Percentiles rank a stretch among this genome's conserved stretches.
phyloP scores from a whole-genome alignment of 176 grass and related monocot species.

The Aegilops bicornis region DNA sequence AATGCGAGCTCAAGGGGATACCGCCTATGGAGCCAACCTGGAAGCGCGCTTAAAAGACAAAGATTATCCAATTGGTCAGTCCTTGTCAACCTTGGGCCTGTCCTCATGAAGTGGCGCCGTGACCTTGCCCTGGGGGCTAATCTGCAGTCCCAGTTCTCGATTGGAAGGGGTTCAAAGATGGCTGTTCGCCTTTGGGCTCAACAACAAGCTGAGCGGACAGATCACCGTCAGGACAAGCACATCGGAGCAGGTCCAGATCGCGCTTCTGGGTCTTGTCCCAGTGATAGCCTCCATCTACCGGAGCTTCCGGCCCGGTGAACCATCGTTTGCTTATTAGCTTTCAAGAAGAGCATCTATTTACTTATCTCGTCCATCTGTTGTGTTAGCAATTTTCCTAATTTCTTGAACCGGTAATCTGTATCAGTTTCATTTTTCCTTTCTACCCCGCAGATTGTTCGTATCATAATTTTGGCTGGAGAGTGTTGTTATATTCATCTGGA shows the following conservation, averaged over 20 bases:
- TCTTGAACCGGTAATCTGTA: conserved; percentile 24
- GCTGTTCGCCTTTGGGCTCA: conserved; percentile 75
- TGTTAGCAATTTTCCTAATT: conserved; percentile 35
- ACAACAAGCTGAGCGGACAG: conserved; percentile 85
- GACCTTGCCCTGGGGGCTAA: conserved; percentile 84
- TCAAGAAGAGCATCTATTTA: conserved; percentile 1
- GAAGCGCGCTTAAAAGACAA: conserved; percentile 75
- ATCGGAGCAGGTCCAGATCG: conserved; percentile 87
- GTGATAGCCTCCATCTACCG: conserved; percentile 52
- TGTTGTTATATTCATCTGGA: conserved; percentile 45
- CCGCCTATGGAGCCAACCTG: conserved; percentile 81
- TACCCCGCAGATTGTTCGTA: conserved; percentile 11
- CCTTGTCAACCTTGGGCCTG: conserved; percentile 66
- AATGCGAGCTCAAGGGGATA: conserved; percentile 72
- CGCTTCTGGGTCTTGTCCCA: conserved; percentile 70
- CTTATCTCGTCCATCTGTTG: neutral
- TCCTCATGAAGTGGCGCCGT: conserved; percentile 79
- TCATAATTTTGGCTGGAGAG: conserved; percentile 54
- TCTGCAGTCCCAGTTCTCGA: conserved; percentile 77
- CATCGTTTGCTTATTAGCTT: conserved; percentile 51
- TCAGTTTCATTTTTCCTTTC: conserved; percentile 2
- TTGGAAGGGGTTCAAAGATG: conserved; percentile 78
- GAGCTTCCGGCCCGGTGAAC: conserved; percentile 47
- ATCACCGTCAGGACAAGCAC: conserved; percentile 80
- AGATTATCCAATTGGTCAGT: conserved; percentile 72